Evolutionary conservation across 345 rosid species (phyloP), one percentile per base, ranked within the genome.

Genomic region (Toxicodendron radicans): DNA sequence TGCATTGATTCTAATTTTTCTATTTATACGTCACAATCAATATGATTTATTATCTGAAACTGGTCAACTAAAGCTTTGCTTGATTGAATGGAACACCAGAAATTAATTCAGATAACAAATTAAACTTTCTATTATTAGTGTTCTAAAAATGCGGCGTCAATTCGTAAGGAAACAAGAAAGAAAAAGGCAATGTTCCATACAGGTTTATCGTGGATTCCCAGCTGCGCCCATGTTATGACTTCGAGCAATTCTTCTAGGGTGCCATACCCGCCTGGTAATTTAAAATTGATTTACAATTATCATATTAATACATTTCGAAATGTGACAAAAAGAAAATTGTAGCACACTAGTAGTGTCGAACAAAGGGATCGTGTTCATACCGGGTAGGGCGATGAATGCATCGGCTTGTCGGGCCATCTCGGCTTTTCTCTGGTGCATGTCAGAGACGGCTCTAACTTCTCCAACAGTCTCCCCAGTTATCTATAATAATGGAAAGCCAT

Each of bases 191-290:
- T 51, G 21, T 67, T 70, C 30, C 90, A 83, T 87, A 92, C 97
- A 66, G 99, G 99, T 83, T 94, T 94, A 58, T 81, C 84, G 83
- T 94, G 99, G 81, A 94, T 94, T 35, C 97, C 93, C 17, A 94
- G 97, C 84, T 94, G 99, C 68, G 97, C 97, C 99, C 98, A 90
- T 41, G 98, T 92, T 78, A 94, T 94, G 68, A 92, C 97, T 85
- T 94, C 98, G 35, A 94, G 92, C 75, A 94, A 78, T 72, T 94
- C 99, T 76, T 94, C 99, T 0, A 94, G 92, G 35, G 99, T 94
- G 45, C 99, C 99, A 78, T 94, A 94, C 38, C 99, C 99, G 76
- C 99, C 99, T 95, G 74, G 56, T 38, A 61, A 48, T 6, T 12
- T 21, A 33, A 60, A 63, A 0, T 49, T 12, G 38, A 7, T 63